Base-by-base conservation (phyloP, 2,329 filamentous ascomycete genomes). In the Aplosporella prunicola region DNA sequence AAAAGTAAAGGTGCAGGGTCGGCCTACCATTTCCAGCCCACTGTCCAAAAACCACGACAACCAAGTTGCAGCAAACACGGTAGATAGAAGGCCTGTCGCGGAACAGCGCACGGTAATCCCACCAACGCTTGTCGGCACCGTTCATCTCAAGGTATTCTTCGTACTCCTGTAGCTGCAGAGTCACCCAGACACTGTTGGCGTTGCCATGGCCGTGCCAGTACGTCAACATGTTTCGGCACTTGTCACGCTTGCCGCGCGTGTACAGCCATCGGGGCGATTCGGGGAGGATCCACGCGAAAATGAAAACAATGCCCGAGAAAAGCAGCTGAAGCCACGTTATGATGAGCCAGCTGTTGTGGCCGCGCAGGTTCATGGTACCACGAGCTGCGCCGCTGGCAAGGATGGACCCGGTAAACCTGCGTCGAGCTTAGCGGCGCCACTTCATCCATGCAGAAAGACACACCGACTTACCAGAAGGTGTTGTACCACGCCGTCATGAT, bases 401-500 rank as follows among this genome's bases (percentile, higher is more conserved):
- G 32, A 54, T 43, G 11, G 47, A 49, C 13, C 63, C 63, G 5
- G 62, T 56, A 18, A 61, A 64, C 53, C 57, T 60, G 16, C 57
- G 49, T 1, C 57, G 60, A 41, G 64, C 63, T 46, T 61, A 65
- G n/a, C 60, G 45, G 20, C 54, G 61, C 5, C 60, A 63, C n/a
- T 43, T 63, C 54, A n/a, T 59, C 46, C 8, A 9, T 24, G 9
- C 2, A 24, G 9, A 24, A 11, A 24, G n/a, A 9, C 9, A 2
- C 22, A 2, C 72, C 76, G 1, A 64, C 55, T 43, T 62, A 66
- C 62, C 63, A 68, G 44, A 64, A 64, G 5, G 60, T 62, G 46
- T 71, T 72, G 52, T 66, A 74, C 46, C 78, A 67, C 27, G 73
- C 78, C 1, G 75, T 76, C 46, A 77, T 62, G 15, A 75, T 63